A percentile compares a stretch with the other conserved stretches of the same genome.
Conservation (phyloP, 768 basidiomycete genomes). For the Lentinula edodes region DNA sequence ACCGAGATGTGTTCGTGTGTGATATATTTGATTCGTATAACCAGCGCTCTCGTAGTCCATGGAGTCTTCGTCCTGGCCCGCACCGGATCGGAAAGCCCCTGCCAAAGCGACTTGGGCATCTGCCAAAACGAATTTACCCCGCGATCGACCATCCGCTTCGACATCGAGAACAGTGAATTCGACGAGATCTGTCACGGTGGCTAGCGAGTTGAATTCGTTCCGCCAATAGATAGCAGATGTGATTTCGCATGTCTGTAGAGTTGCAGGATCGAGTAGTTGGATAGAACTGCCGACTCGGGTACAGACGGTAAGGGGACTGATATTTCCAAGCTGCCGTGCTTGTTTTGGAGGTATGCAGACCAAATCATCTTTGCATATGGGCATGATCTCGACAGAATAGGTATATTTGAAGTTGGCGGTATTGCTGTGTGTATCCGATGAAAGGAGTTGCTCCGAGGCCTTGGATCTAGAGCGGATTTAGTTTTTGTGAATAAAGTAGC, state of each 20-base stretch:
- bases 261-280: conserved; percentile 85
- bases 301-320: conserved; percentile 83
- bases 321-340: conserved; percentile 81
- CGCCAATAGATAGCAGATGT: conserved; percentile 84
- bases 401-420: conserved; percentile 97
- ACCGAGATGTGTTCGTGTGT: conserved; percentile 96
- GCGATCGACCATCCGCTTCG: conserved; percentile 59
- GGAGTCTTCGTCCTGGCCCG: conserved; percentile 39
- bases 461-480: conserved; percentile 56
- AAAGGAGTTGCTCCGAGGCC: conserved; percentile 90
- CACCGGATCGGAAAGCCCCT: conserved; percentile 63
- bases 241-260: conserved; percentile 80
- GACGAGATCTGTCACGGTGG: conserved; percentile 76
- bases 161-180: conserved; percentile 96
- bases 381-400: conserved; percentile 95
- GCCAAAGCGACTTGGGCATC: conserved; percentile 88
- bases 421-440: conserved; percentile 84
- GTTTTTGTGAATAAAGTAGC: too few relatives aligned
- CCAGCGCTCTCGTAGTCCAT: conserved; percentile 62
- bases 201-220: conserved; percentile 80
- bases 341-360: conserved; percentile 83
- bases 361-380: conserved; percentile 97
- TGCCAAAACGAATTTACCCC: conserved; percentile 66
- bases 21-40: conserved; percentile 73
- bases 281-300: conserved; percentile 88